Evolutionary conservation across 768 basidiomycete genomes (phyloP).

Genomic region (Mycena galopus): DNA sequence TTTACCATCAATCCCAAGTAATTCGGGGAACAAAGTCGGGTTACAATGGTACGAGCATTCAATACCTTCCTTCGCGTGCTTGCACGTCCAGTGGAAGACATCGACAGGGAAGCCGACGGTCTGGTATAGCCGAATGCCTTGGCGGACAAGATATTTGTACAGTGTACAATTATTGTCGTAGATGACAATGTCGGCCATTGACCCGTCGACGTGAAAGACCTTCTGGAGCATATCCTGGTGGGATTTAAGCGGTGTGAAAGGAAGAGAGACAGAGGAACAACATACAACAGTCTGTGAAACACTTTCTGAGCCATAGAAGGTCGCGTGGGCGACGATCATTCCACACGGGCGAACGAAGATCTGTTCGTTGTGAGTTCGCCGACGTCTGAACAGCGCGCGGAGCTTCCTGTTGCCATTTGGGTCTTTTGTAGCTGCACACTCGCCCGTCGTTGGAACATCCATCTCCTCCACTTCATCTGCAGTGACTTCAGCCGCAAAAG

Average conservation of each 20-base stretch:
- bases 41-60: background rate
- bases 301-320: background rate
- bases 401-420: too few relatives aligned
- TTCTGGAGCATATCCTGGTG: too few relatives aligned
- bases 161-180: conserved; percentile 41
- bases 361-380: too few relatives aligned
- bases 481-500: too few relatives aligned
- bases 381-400: too few relatives aligned
- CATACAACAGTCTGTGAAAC: conserved; percentile 1
- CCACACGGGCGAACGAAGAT: too few relatives aligned
- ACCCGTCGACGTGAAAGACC: conserved; percentile 1
- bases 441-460: too few relatives aligned
- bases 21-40: conserved; percentile 39
- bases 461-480: too few relatives aligned
- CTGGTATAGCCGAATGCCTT: background rate
- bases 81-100: conserved; percentile 20
- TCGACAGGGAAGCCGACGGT: conserved; percentile 22
- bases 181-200: conserved; percentile 34
- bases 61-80: conserved; percentile 22
- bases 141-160: conserved; percentile 15
- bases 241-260: too few relatives aligned
- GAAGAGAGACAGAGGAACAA: too few relatives aligned
- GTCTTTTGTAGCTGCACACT: too few relatives aligned
- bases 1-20: conserved; percentile 30
- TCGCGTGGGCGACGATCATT: too few relatives aligned